These are phyloP conservation scores for Allomyces javanicus DNA, from an alignment of 192 early-diverging fungal genomes.

Conservation along the genomic window DNA sequence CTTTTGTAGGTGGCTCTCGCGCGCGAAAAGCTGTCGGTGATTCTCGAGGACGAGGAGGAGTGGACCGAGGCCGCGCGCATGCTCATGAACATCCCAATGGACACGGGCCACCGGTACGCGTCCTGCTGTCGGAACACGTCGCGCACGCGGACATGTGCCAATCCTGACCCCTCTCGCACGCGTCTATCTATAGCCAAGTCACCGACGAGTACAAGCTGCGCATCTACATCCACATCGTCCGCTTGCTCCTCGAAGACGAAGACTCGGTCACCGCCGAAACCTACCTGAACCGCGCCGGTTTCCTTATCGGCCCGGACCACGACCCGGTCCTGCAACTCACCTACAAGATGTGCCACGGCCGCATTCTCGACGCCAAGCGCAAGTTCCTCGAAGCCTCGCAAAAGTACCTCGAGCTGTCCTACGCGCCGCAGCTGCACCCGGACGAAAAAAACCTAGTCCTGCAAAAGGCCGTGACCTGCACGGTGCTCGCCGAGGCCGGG, in stretches of 20 bases:
- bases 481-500: constrained; percentile 76
- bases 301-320: constrained; percentile 31
- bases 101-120: constrained; percentile 57
- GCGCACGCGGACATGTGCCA: neutral
- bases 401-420: constrained; percentile 69
- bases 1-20: constrained; percentile 39
- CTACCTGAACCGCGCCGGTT: constrained; percentile 64
- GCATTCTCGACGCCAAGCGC: constrained; percentile 64
- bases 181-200: constrained; percentile 5
- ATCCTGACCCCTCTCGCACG: constrained; percentile 1
- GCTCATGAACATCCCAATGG: constrained; percentile 74
- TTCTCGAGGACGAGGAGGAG: constrained; percentile 50
- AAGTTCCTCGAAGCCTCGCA: constrained; percentile 65
- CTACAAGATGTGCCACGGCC: constrained; percentile 65
- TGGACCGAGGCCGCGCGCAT: constrained; percentile 71
- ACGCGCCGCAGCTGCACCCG: constrained; percentile 37
- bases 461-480: constrained; percentile 70
- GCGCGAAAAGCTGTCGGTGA: constrained; percentile 50
- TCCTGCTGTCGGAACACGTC: neutral
- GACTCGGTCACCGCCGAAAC: constrained; percentile 60
- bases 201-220: constrained; percentile 47
- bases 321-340: constrained; percentile 33
- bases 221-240: constrained; percentile 70
- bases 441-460: constrained; percentile 34
- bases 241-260: constrained; percentile 65